Evolutionary conservation across 495 filamentous ascomycete species (phyloP).

Genomic region (Talaromyces trachyspermus): DNA sequence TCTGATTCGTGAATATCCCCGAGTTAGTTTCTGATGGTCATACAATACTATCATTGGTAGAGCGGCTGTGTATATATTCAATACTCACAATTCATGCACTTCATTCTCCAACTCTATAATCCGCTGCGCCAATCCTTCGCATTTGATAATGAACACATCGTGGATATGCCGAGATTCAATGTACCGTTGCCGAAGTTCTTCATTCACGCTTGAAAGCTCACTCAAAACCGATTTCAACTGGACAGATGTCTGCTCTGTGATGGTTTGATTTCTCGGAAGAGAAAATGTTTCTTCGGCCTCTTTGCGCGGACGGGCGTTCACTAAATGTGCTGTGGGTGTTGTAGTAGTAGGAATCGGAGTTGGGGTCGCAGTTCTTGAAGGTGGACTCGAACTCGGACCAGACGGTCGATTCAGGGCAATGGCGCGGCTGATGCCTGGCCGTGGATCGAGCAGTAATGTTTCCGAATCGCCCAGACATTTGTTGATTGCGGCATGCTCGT

Average conservation of each 20-base stretch:
- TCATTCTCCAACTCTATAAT: conserved; percentile 26
- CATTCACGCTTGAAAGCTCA: conserved; percentile 22
- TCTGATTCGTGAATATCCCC: conserved; percentile 12
- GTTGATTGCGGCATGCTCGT: conserved; percentile 18
- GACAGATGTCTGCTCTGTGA: background rate
- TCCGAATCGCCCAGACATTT: conserved; percentile 27
- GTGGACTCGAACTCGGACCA: too few relatives aligned
- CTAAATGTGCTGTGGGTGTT: too few relatives aligned
- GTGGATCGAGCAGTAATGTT: conserved; percentile 21
- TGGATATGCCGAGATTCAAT: conserved; percentile 28
- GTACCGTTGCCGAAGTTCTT: conserved; percentile 22
- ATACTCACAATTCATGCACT: conserved; percentile 28
- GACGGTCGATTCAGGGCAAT: conserved; percentile 13
- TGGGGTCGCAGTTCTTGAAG: background rate
- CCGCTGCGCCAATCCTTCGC: conserved; percentile 17
- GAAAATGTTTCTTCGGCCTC: background rate
- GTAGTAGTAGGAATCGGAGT: background rate
- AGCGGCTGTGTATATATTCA: too few relatives aligned
- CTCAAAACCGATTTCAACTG: conserved; percentile 16
- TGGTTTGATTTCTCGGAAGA: background rate
- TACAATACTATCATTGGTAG: background rate
- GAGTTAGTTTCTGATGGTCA: too few relatives aligned
- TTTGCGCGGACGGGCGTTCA: background rate
- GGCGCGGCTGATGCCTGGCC: conserved; percentile 15
- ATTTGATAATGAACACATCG: conserved; percentile 22